Base-by-base conservation (phyloP, 768 basidiomycete genomes). In the Rhizopogon roseolus region DNA sequence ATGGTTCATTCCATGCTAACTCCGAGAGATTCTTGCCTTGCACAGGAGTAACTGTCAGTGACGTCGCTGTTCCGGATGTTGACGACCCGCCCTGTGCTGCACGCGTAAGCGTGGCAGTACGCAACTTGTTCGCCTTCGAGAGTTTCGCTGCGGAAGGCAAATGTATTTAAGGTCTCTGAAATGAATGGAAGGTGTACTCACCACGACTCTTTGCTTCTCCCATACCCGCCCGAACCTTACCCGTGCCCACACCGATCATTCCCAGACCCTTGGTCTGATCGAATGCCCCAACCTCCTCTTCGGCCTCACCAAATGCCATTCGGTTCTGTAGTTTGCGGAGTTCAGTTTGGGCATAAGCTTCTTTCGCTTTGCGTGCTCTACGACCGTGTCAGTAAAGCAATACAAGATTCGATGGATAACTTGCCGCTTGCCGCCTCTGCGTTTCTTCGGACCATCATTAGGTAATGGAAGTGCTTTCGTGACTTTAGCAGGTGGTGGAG, bases 191-290 rank as follows among this genome's bases (percentile, higher is more conserved):
- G 22, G 45, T 29, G 4, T 42, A 71, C 82, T 57, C 59, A 95
- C 95, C 94, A 76, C 87, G 85, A 73, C 87, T 95, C 74, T 93
- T 93, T 41, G 88, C 81, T 66, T 98, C 95, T 50, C 89, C 93
- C 49, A 84, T 68, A 28, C 87, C 86, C 11, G 93, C 93, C 51
- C 97, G 79, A 49, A 99, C 89, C 68, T 93, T 91, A 22, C 97
- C 97, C 6, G 88, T 86, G 16, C 84, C 77, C 50, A 79, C 79
- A 38, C 94, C 93, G 57, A 98, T 91, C 95, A 99, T 98, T 56
- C 97, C 97, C 66, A 98, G 70, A 5, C 97, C 97, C 75, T 93
- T 91, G n/a, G 94, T 95, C 74, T 98, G 86, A 73, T 97, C 97
- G 61, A 93, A 95, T 32, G 94, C 91, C 16, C 94, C 96, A 41